These are phyloP conservation scores for Allomyces arbusculus DNA, from an alignment of 192 early-diverging fungal species.

Conservation along the genomic window DNA sequence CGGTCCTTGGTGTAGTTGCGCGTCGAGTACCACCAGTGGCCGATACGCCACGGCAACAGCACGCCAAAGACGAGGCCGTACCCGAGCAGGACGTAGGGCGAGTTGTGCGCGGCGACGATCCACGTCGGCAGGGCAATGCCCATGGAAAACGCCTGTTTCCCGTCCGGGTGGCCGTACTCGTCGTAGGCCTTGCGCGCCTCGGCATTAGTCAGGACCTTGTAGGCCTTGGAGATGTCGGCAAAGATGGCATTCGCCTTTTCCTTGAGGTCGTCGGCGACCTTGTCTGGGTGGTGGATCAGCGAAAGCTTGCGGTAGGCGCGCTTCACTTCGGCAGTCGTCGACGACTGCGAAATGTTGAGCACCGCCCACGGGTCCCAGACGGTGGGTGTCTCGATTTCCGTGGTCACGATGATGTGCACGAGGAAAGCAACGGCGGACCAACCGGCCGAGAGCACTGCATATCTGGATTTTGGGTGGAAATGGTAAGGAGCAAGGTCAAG, in stretches of 20 bases:
- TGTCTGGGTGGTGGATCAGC: slow-evolving; percentile 51
- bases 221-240: slow-evolving; percentile 77
- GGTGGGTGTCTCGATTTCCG: slow-evolving; percentile 36
- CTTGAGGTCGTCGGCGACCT: slow-evolving; percentile 43
- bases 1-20: slow-evolving; percentile 73
- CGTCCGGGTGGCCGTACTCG: slow-evolving; percentile 92
- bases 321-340: slow-evolving; percentile 20
- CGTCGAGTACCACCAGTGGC: slow-evolving; percentile 86
- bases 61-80: slow-evolving; percentile 81
- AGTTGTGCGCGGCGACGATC: slow-evolving; percentile 72
- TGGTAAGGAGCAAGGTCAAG: too few species aligned
- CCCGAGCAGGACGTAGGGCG: slow-evolving; percentile 55
- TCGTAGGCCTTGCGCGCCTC: slow-evolving; percentile 77
- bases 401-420: slow-evolving; percentile 38
- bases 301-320: slow-evolving; percentile 25
- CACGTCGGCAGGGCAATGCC: slow-evolving; percentile 84
- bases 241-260: slow-evolving; percentile 51
- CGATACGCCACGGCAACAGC: slow-evolving; percentile 68
- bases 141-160: slow-evolving; percentile 75
- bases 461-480: slow-evolving; percentile 7
- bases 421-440: slow-evolving; percentile 49
- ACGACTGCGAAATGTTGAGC: slow-evolving; percentile 40
- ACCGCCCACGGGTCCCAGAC: slow-evolving; percentile 91
- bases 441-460: slow-evolving; percentile 17
- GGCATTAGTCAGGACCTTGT: slow-evolving; percentile 86